phyloP scores from a whole-genome alignment of 163 green algal species.

The Trebouxia gelatinosa region DNA sequence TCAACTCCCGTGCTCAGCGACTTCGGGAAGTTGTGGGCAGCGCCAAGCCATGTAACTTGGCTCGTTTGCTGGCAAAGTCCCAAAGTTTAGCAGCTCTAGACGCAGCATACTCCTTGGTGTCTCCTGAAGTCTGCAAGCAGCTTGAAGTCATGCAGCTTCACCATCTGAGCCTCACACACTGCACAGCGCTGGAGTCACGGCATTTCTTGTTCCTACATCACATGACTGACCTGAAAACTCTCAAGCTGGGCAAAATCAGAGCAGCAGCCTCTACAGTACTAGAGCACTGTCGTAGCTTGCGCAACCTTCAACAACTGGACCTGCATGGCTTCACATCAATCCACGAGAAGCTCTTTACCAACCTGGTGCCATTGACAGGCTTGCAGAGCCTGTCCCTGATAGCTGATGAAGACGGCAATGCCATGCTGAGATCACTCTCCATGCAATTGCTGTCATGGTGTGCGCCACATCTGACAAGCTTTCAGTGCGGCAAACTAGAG shows the following conservation, averaged over 20 bases:
- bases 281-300: not conserved
- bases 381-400: not conserved
- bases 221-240: not conserved
- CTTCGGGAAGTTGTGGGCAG: not conserved
- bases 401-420: slow-evolving; percentile 1
- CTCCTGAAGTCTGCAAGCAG: not conserved
- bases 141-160: not conserved
- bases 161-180: not conserved
- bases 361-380: not conserved
- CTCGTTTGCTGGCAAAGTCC: not conserved
- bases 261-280: not conserved
- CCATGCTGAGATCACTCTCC: not conserved
- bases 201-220: not conserved
- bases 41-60: not conserved
- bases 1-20: not conserved
- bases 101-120: not conserved
- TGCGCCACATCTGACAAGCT: slow-evolving; percentile 1
- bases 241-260: not conserved
- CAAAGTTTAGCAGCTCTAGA: not conserved
- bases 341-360: not conserved
- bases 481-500: slow-evolving; percentile 6
- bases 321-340: slow-evolving; percentile 3
- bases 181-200: not conserved
- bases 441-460: slow-evolving; percentile 9
- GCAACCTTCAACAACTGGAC: not conserved